Conservation (phyloP, 495 filamentous ascomycete genomes). For the Bryoglossum gracile region DNA sequence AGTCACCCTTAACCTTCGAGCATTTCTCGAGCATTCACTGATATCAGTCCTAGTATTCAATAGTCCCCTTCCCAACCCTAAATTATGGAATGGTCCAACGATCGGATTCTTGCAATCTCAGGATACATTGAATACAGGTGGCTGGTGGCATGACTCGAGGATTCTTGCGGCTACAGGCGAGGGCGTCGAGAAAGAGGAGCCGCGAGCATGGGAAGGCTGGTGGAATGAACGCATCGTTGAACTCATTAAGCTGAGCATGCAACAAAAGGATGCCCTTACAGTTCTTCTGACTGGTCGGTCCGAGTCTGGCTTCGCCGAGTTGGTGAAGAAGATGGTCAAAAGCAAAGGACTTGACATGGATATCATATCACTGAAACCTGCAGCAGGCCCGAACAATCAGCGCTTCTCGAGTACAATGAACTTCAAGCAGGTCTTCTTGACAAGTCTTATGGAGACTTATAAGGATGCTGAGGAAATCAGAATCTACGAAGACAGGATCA, state of each 20-base stretch:
- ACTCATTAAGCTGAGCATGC: conserved; percentile 71
- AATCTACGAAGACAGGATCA: conserved; percentile 54
- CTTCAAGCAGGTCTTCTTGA: conserved; percentile 82
- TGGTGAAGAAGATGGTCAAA: conserved; percentile 75
- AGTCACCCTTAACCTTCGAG: conserved; percentile 21
- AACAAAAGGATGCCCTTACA: conserved; percentile 80
- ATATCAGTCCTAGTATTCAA: conserved; percentile 61
- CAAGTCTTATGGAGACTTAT: conserved; percentile 78
- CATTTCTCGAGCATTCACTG: not conserved
- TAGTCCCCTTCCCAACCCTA: conserved; percentile 80
- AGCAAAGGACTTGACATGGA: conserved; percentile 82
- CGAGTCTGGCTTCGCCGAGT: conserved; percentile 64
- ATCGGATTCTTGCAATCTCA: conserved; percentile 67
- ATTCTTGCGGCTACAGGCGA: conserved; percentile 83
- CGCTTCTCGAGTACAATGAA: conserved; percentile 69
- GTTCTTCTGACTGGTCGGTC: conserved; percentile 86
- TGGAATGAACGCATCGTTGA: conserved; percentile 94
- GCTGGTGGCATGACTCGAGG: conserved; percentile 94
- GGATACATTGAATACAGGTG: conserved; percentile 73
- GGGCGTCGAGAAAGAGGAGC: conserved; percentile 76
- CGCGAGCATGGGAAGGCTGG: conserved; percentile 82
- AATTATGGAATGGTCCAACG: conserved; percentile 74
- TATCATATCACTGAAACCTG: conserved; percentile 81
- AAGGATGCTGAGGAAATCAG: conserved; percentile 70
- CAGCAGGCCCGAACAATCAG: conserved; percentile 68